Conservation (phyloP, 352 stramenopile genomes). For the Blastocystis sp. region DNA sequence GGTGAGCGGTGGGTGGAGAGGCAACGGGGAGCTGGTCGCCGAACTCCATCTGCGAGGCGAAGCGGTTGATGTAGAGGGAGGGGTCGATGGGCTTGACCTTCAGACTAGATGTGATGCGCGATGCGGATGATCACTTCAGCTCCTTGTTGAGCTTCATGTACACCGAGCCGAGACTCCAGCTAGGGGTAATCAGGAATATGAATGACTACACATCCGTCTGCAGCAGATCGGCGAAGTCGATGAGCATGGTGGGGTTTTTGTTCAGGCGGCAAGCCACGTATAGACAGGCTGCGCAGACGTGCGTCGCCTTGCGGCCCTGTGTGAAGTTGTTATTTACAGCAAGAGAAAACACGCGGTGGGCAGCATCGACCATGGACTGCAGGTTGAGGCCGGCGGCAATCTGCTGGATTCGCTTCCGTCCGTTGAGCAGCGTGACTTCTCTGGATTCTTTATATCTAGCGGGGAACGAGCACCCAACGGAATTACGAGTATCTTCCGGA, state of each 20-base stretch:
- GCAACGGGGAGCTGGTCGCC: slow-evolving; percentile 80
- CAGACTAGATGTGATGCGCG: slow-evolving; percentile 83
- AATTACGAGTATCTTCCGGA: slow-evolving; percentile 48
- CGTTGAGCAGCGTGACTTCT: slow-evolving; percentile 90
- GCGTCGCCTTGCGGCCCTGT: slow-evolving; percentile 84
- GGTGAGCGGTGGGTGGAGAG: slow-evolving; percentile 66
- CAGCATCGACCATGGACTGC: slow-evolving; percentile 90
- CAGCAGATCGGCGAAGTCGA: slow-evolving; percentile 97
- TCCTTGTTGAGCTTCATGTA: slow-evolving; percentile 80
- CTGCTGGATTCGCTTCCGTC: slow-evolving; percentile 86
- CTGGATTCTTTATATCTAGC: slow-evolving; percentile 79
- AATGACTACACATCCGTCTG: slow-evolving; percentile 89
- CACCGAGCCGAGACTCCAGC: slow-evolving; percentile 72
- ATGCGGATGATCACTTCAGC: slow-evolving; percentile 76
- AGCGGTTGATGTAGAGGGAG: slow-evolving; percentile 94
- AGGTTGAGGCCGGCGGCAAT: slow-evolving; percentile 85
- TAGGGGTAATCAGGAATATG: not conserved
- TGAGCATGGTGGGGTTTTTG: slow-evolving; percentile 95
- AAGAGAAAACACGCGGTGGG: slow-evolving; percentile 90
- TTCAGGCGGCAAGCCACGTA: slow-evolving; percentile 97
- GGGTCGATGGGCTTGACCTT: slow-evolving; percentile 96
- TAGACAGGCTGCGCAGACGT: slow-evolving; percentile 93
- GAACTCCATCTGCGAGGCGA: slow-evolving; percentile 94
- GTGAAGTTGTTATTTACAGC: slow-evolving; percentile 94
- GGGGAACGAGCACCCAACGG: not conserved